A percentile compares a stretch with the other conserved stretches of the same genome.
phyloP scores from a whole-genome alignment of 805 yeast species.

The Myxozyma udenii region DNA sequence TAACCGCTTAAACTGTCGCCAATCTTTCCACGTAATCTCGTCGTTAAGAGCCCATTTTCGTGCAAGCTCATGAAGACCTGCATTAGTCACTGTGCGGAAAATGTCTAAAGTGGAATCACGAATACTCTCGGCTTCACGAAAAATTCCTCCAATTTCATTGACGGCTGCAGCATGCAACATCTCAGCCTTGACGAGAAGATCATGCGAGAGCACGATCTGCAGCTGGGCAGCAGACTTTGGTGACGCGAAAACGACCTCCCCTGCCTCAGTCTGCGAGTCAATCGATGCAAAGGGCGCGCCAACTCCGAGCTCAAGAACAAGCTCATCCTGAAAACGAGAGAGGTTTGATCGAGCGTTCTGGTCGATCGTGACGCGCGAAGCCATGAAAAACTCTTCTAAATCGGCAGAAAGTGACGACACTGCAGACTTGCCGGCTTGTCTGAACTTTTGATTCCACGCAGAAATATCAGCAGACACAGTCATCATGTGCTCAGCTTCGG shows the following conservation, averaged over 20 bases:
- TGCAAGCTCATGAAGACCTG: conserved; percentile 26
- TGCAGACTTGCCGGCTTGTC: conserved; percentile 25
- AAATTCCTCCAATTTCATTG: conserved; percentile 5
- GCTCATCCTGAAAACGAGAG: conserved; percentile 1
- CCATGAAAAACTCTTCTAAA: conserved; percentile 6
- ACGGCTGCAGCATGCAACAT: conserved; percentile 5
- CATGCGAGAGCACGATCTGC: background rate
- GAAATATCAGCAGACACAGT: conserved; percentile 11
- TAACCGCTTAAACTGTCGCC: conserved; percentile 24
- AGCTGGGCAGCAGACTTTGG: conserved; percentile 1
- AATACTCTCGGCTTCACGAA: conserved; percentile 15
- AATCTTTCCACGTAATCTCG: conserved; percentile 26
- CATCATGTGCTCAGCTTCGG: conserved; percentile 5
- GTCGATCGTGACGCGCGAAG: conserved; percentile 1
- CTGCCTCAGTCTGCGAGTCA: background rate
- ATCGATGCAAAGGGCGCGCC: background rate
- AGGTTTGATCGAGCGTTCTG: conserved; percentile 4
- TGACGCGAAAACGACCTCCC: no score
- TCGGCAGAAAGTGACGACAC: conserved; percentile 17
- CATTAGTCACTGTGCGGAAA: conserved; percentile 22
- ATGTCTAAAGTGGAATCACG: conserved; percentile 15
- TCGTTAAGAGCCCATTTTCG: conserved; percentile 27
- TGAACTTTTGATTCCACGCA: conserved; percentile 20
- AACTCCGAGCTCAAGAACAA: conserved; percentile 2
- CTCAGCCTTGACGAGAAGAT: conserved; percentile 11